Percentiles rank a stretch among this genome's conserved stretches.
Conservation (phyloP, 1,284 basidiomycete genomes). For the Cutaneotrichosporon arboriforme region DNA sequence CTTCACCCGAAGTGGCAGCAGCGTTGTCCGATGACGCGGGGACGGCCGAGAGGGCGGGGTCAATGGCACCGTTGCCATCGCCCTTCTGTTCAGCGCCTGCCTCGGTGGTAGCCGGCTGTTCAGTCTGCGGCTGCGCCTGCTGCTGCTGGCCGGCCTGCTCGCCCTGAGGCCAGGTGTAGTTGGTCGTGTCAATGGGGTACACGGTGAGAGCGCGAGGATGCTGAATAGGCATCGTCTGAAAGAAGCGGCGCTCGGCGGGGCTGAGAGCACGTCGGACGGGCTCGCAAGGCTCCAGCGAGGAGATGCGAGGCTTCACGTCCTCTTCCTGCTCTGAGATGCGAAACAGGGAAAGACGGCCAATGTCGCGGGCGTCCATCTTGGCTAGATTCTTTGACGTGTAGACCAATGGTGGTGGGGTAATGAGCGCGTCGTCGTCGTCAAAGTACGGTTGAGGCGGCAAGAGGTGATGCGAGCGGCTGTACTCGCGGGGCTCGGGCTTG, state of each 20-base stretch:
- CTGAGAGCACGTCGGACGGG: constrained; percentile 8
- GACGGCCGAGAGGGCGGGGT: constrained; percentile 33
- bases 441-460: neutral
- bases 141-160: constrained; percentile 1
- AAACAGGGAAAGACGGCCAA: constrained; percentile 13
- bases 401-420: constrained; percentile 10
- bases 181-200: constrained; percentile 19
- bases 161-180: constrained; percentile 4
- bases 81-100: constrained; percentile 5
- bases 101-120: neutral
- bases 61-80: constrained; percentile 19
- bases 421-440: constrained; percentile 7
- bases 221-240: constrained; percentile 15
- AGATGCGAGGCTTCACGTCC: constrained; percentile 1
- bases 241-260: constrained; percentile 18
- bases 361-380: constrained; percentile 8
- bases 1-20: neutral
- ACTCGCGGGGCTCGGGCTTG: constrained; percentile 8
- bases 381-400: constrained; percentile 13
- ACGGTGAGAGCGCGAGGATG: constrained; percentile 17
- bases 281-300: neutral
- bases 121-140: neutral
- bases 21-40: constrained; percentile 23
- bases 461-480: neutral
- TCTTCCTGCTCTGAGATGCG: constrained; percentile 9